Percentiles rank a stretch among this genome's conserved stretches.
Evolutionary conservation across 345 rosid species (phyloP).

Genomic region (Durio zibethinus): DNA sequence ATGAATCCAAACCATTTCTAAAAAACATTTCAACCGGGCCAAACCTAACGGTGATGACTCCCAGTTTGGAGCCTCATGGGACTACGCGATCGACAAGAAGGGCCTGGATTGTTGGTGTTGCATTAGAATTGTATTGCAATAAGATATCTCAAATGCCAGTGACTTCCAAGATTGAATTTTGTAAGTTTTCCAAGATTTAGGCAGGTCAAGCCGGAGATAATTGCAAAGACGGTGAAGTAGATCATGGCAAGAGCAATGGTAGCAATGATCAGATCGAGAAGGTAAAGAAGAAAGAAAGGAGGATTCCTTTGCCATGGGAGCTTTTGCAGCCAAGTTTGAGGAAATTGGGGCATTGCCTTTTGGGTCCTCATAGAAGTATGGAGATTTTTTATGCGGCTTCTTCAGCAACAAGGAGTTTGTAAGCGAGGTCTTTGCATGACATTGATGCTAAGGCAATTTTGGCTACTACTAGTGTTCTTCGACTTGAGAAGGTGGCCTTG

Average conservation of each 20-base stretch:
- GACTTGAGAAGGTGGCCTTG: conserved; percentile 41
- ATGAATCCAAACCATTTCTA: conserved; percentile 42
- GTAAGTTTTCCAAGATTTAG: conserved; percentile 65
- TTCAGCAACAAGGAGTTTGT: conserved; percentile 53
- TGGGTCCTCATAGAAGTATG: conserved; percentile 40
- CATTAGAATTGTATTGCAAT: conserved; percentile 65
- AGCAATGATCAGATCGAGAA: background rate
- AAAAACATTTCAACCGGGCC: conserved; percentile 48
- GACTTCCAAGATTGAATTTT: conserved; percentile 66
- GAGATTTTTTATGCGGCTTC: conserved; percentile 41
- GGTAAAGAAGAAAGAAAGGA: conserved; percentile 25
- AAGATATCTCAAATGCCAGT: conserved; percentile 50
- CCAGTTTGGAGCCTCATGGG: conserved; percentile 74
- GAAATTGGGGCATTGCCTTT: conserved; percentile 67
- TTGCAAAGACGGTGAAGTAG: background rate
- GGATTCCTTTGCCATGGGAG: conserved; percentile 74
- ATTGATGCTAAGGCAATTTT: conserved; percentile 65
- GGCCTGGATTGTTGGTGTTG: conserved; percentile 69
- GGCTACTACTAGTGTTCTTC: conserved; percentile 66
- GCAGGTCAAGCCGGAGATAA: conserved; percentile 44
- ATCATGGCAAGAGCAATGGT: background rate
- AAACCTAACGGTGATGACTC: conserved; percentile 65
- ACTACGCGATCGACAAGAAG: conserved; percentile 68
- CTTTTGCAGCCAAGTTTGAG: conserved; percentile 72
- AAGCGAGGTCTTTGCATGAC: conserved; percentile 57